Percentiles rank a stretch among this genome's conserved stretches.
Conservation (phyloP, 805 yeast species). For the Myxozyma mucilagina region DNA sequence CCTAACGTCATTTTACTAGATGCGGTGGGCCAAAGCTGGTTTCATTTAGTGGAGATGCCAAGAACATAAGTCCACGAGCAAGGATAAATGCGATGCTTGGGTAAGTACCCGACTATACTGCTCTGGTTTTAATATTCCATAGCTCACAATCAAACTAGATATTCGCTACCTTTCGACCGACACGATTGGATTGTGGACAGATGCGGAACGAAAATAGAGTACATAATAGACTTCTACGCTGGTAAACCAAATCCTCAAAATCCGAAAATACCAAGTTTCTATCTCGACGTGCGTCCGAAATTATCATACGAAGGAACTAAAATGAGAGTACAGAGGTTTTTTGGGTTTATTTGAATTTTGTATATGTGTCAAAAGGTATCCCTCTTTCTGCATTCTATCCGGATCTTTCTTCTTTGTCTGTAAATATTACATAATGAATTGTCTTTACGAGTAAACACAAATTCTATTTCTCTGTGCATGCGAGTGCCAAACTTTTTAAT, state of each 20-base stretch:
- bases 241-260: conserved; percentile 52
- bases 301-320: conserved; percentile 75
- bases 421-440: background rate
- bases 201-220: conserved; percentile 80
- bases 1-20: conserved; percentile 13
- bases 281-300: conserved; percentile 90
- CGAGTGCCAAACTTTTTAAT: background rate
- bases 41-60: conserved; percentile 85
- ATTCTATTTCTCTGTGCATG: background rate
- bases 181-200: conserved; percentile 92
- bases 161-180: conserved; percentile 74
- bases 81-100: conserved; percentile 57
- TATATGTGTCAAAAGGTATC: background rate
- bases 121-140: background rate
- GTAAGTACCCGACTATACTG: conserved; percentile 45
- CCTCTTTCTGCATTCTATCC: background rate
- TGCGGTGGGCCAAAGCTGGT: conserved; percentile 88
- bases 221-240: conserved; percentile 88
- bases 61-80: conserved; percentile 86
- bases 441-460: background rate
- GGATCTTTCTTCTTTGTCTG: background rate
- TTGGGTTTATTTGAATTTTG: conserved; percentile 47
- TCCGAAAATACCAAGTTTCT: conserved; percentile 61
- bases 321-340: conserved; percentile 63
- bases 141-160: background rate